Percentiles rank a stretch among this genome's conserved stretches.
Evolutionary conservation across 1,139 yeast genomes (phyloP).

Genomic region (Saccharomyces uvarum): DNA sequence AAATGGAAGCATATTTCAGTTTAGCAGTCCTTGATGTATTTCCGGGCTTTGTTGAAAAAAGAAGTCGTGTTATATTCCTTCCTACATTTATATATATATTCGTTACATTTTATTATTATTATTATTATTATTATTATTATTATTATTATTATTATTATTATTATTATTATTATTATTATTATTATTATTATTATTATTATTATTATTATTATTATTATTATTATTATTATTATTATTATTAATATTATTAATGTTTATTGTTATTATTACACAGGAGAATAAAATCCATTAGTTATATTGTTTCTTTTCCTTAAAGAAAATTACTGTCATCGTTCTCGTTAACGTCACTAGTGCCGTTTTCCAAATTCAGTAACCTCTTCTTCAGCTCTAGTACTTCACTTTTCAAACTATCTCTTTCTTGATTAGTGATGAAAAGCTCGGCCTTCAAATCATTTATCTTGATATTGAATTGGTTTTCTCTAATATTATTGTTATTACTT

Average conservation of each 20-base stretch:
- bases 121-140: not conserved
- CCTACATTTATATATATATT: not conserved
- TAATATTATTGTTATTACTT: conserved; percentile 41
- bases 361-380: conserved; percentile 40
- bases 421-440: conserved; percentile 68
- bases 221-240: not conserved
- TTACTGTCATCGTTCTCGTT: not conserved
- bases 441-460: conserved; percentile 80
- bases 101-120: not conserved
- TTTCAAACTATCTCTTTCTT: conserved; percentile 76
- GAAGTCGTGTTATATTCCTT: not conserved
- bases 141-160: not conserved
- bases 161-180: not conserved
- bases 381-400: conserved; percentile 53
- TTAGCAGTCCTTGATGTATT: not conserved
- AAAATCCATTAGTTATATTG: conserved; percentile 5
- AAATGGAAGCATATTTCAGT: not conserved
- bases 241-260: not conserved
- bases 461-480: conserved; percentile 63
- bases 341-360: not conserved
- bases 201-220: not conserved
- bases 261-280: not conserved
- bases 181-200: not conserved
- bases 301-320: not conserved
- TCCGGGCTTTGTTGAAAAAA: not conserved